phyloP scores from a whole-genome alignment of 768 basidiomycete species.

The Boletus rex-veris region DNA sequence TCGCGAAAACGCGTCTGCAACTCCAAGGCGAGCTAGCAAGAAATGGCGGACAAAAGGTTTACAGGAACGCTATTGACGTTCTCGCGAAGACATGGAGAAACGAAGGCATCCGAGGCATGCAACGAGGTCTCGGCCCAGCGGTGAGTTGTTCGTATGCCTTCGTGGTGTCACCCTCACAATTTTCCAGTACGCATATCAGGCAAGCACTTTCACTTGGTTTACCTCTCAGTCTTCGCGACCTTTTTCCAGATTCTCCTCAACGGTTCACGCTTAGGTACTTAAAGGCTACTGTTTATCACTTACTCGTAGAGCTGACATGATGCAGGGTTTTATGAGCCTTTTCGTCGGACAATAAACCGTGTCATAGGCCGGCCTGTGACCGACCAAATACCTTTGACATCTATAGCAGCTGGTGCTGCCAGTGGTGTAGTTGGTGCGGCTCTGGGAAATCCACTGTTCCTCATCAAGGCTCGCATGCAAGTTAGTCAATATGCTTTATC shows the following conservation, averaged over 20 bases:
- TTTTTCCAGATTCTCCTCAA: constrained; percentile 76
- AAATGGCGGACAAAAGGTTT: constrained; percentile 66
- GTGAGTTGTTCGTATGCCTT: constrained; percentile 42
- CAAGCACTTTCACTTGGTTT: constrained; percentile 33
- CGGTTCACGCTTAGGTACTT: constrained; percentile 78
- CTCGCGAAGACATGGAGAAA: constrained; percentile 83
- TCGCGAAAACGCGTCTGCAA: constrained; percentile 90
- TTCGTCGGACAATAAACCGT: constrained; percentile 68
- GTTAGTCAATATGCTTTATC: constrained; percentile 31
- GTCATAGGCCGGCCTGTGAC: constrained; percentile 58
- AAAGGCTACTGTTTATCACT: background rate
- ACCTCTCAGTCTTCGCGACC: constrained; percentile 1
- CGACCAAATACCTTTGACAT: constrained; percentile 71
- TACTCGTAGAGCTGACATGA: constrained; percentile 11
- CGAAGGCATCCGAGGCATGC: constrained; percentile 88
- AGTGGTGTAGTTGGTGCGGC: constrained; percentile 88
- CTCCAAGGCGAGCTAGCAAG: constrained; percentile 93
- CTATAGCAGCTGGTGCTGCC: constrained; percentile 80
- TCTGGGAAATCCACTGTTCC: constrained; percentile 86
- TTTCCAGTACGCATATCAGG: constrained; percentile 85
- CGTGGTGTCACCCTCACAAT: constrained; percentile 6
- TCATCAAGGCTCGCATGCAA: constrained; percentile 98
- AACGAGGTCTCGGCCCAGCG: constrained; percentile 87
- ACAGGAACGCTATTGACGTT: constrained; percentile 87
- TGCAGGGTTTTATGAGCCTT: constrained; percentile 94